Base-by-base conservation (phyloP, 805 yeast genomes). In the Ogataea ganodermae region DNA sequence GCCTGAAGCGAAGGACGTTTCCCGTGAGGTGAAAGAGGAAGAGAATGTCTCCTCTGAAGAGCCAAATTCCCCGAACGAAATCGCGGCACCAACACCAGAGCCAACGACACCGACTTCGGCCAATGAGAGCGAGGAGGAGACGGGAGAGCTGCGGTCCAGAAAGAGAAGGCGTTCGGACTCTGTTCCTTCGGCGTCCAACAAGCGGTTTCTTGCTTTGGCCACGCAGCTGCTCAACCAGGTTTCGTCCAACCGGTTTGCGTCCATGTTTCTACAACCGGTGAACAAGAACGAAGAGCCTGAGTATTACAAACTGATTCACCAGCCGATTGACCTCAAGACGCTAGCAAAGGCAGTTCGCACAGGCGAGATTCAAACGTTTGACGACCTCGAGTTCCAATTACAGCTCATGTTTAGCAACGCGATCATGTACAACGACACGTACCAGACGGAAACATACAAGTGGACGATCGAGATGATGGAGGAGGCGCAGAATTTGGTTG, bases 331-430 rank as follows among this genome's bases (percentile, higher is more conserved):
- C 62, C 65, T 87, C 52, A 83, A 85, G 58, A 78, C 81, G 5
- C 79, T 88, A 33, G 72, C 77, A 50, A 73, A 74, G 37, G 74
- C 72, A 55, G 74, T 87, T 23, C 81, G 81, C 51, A 80, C 80
- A 42, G 83, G 82, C 0, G 72, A 75, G 45, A 76, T 87, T 35
- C 71, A 75, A 28, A 61, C 63, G 14, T 65, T 68, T 9, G 70
- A 62, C 18, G 81, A 83, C 48, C 68, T 88, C 18, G 89, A 87
- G 55, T 70, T 85, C 42, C 88, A 84, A 51, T 71, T 88, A 36
- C 75, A 83, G 69, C 70, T 83, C 49, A 86, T 88, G 94, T 86
- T 84, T 67, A 85, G 92, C 43, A 88, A 88, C 63, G 88, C 92
- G 14, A 76, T 87, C 14, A 88, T 88, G 94, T 88, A 83, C 67